Base-by-base conservation (phyloP, 2,329 filamentous ascomycete genomes). In the Alternaria sp. region DNA sequence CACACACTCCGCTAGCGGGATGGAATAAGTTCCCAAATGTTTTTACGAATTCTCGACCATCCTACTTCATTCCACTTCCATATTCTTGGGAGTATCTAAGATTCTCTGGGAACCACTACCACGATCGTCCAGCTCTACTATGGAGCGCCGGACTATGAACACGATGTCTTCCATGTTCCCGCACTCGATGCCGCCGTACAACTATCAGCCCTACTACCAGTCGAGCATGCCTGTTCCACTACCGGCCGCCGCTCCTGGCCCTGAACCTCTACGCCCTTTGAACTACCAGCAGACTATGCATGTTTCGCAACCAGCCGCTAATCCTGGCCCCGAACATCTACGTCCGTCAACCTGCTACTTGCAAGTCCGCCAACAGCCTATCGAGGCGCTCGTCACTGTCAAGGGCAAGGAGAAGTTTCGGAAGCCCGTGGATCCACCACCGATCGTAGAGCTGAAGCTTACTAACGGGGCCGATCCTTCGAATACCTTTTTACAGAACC, bases 351-450 rank as follows among this genome's bases (percentile, higher is more conserved):
- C 30, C 40, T 69, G 57, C 40, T 20, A 49, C 14, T 56, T 64
- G 3, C 2, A 36, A 4, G 56, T 92, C 67, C 85, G 87, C 68
- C 90, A 93, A 79, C 85, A 90, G 73, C 90, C 90, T 54, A 83
- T 85, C 66, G 84, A 87, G 78, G 90, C 88, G 51, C 85, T 90
- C 64, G 87, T 92, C 56, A 86, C 89, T 44, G 65, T 73, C 43
- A 84, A 89, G 66, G 88, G 88, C 67, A 93, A 93, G 78, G 91
- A 93, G 74, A 93, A 93, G 83, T 91, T 92, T 73, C 89, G 93
- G 68, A 96, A 96, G 78, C 92, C 93, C 8, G 88, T 97, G 72
- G 93, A 97, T 76, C 93, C 94, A 53, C 93, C 93, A 12, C 93
- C 93, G 43, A 92, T 97, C 69, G 83, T 97, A 46, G 89, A 94